Percentiles rank a stretch among this genome's conserved stretches.
These are phyloP conservation scores for Neoconidiobolus thromboides DNA, from an alignment of 371 early-diverging fungal genomes.

Conservation along the genomic window DNA sequence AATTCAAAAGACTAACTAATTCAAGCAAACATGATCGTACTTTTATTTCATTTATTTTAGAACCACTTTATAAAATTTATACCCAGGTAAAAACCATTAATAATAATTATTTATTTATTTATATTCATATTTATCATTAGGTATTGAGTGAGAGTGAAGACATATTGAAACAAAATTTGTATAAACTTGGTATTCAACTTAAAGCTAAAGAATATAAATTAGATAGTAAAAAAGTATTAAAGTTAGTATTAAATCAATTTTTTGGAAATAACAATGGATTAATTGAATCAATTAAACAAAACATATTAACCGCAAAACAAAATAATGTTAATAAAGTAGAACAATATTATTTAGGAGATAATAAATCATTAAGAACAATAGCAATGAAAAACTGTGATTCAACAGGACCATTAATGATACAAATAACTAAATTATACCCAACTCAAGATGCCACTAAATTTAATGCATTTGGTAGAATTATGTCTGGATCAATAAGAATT, in stretches of 20 bases:
- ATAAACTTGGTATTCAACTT: slow-evolving; percentile 58
- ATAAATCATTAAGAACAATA: slow-evolving; percentile 32
- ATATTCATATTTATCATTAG: slow-evolving; percentile 8
- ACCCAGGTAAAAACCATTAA: slow-evolving; percentile 32
- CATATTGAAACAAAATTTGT: slow-evolving; percentile 46
- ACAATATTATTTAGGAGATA: slow-evolving; percentile 52
- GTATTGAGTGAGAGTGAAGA: slow-evolving; percentile 45
- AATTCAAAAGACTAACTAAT: slow-evolving; percentile 53
- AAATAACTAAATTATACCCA: slow-evolving; percentile 77
- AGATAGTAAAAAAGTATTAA: slow-evolving; percentile 66
- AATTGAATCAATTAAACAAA: slow-evolving; percentile 68
- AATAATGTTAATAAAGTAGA: slow-evolving; percentile 38
- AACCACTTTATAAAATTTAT: slow-evolving; percentile 90
- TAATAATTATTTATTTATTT: neutral
- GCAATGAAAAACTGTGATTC: slow-evolving; percentile 74
- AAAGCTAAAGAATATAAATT: slow-evolving; percentile 53
- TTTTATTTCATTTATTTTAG: slow-evolving; percentile 92
- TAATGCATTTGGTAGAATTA: slow-evolving; percentile 78
- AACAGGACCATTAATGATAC: slow-evolving; percentile 79
- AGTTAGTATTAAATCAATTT: slow-evolving; percentile 64
- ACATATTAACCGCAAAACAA: slow-evolving; percentile 63
- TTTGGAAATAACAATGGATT: slow-evolving; percentile 78
- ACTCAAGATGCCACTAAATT: slow-evolving; percentile 65
- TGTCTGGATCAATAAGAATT: slow-evolving; percentile 64
- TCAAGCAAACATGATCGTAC: slow-evolving; percentile 42